Conservation (phyloP, 768 basidiomycete species). For the Mycena rebaudengoi region DNA sequence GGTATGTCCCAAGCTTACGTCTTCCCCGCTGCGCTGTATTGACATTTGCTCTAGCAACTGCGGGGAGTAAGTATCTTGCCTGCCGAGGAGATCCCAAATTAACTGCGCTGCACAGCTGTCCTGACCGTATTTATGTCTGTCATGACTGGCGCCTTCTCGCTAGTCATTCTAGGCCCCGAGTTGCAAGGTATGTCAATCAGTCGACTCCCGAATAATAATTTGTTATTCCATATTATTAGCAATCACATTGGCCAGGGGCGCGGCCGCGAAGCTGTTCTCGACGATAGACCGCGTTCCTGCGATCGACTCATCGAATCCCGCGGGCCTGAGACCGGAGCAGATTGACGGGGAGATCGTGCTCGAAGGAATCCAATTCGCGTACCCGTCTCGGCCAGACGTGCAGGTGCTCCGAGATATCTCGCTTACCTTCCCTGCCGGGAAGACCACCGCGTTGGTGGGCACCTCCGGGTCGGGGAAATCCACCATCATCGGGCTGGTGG, state of each 20-base stretch:
- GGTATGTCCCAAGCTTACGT: neutral
- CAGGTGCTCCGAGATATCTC: conserved; percentile 77
- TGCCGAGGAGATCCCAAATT: too few species aligned
- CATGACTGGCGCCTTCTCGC: conserved; percentile 89
- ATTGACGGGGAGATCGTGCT: conserved; percentile 77
- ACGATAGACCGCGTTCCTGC: conserved; percentile 88
- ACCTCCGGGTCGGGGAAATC: conserved; percentile 84
- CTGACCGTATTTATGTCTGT: conserved; percentile 87
- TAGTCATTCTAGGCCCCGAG: conserved; percentile 86
- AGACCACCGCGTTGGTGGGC: conserved; percentile 82
- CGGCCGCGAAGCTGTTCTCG: conserved; percentile 85
- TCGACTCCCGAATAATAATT: neutral
- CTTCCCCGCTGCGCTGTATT: neutral
- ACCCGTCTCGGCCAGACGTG: conserved; percentile 82
- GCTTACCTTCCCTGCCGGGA: conserved; percentile 76
- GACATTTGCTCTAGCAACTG: neutral
- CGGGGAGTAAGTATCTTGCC: too few species aligned
- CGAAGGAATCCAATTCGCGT: conserved; percentile 79
- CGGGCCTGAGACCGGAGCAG: conserved; percentile 70
- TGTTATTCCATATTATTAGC: conserved; percentile 48
- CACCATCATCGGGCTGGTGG: conserved; percentile 78
- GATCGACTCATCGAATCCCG: conserved; percentile 81
- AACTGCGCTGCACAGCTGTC: too few species aligned
- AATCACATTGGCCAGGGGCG: conserved; percentile 78
- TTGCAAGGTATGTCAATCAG: conserved; percentile 63